Percentiles rank a stretch among this genome's conserved stretches.
Evolutionary conservation across 192 early-diverging fungal genomes (phyloP).

Genomic region (Backusella circina): DNA sequence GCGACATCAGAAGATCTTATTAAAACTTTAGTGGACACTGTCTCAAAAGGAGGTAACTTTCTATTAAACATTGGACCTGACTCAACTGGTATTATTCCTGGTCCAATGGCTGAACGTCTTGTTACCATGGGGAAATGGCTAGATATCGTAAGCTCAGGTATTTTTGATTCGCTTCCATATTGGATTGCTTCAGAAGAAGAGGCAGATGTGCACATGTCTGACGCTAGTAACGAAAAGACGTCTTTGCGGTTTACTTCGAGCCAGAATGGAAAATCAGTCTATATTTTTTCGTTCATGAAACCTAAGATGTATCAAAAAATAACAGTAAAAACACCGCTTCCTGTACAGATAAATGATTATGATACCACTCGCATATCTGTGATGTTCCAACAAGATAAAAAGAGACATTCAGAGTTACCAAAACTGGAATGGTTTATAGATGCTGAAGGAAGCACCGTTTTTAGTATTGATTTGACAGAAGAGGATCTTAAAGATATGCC

Average conservation of each 20-base stretch:
- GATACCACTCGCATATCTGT: not conserved
- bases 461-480: not conserved
- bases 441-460: not conserved
- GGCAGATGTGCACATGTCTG: not conserved
- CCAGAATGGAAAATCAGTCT: not conserved
- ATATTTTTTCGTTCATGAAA: not conserved
- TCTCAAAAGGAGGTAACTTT: slow-evolving; percentile 24
- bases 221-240: not conserved
- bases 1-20: slow-evolving; percentile 16
- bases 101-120: not conserved
- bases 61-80: slow-evolving; percentile 28
- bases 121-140: slow-evolving; percentile 15
- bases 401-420: not conserved
- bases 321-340: not conserved
- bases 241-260: not conserved
- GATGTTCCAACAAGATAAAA: not conserved
- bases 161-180: slow-evolving; percentile 11
- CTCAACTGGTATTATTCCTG: not conserved
- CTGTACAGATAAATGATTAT: not conserved
- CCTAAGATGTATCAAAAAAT: not conserved
- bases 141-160: not conserved
- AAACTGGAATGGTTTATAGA: not conserved
- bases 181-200: slow-evolving; percentile 7
- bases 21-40: slow-evolving; percentile 11
- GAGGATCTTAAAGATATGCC: not conserved